Conservation (phyloP, 371 early-diverging fungal genomes). For the Rhizopus stolonifer region DNA sequence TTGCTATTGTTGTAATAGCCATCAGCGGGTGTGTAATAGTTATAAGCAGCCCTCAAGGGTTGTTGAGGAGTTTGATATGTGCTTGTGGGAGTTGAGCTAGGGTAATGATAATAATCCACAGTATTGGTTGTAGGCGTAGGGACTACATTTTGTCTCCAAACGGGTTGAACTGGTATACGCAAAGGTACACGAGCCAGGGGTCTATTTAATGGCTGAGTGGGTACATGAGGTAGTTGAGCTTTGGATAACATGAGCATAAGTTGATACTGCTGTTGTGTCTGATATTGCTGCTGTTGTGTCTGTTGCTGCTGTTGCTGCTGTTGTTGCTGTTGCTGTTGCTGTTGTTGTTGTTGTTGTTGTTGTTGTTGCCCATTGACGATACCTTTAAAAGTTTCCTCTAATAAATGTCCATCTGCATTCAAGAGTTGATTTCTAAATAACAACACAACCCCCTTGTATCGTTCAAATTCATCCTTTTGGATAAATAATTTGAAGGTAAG, state of each 20-base stretch:
- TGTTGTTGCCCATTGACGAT: slow-evolving; percentile 34
- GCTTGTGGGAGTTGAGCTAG: neutral
- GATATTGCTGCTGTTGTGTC: neutral
- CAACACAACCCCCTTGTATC: slow-evolving; percentile 40
- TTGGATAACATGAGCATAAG: slow-evolving; percentile 9
- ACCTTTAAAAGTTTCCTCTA: slow-evolving; percentile 43
- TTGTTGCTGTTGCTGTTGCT: slow-evolving; percentile 32
- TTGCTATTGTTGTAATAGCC: no score
- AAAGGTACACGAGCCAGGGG: slow-evolving; percentile 12
- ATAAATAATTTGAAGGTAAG: slow-evolving; percentile 62
- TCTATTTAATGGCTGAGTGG: slow-evolving; percentile 8
- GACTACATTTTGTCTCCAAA: slow-evolving; percentile 1
- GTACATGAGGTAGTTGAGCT: slow-evolving; percentile 10
- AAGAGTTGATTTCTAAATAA: slow-evolving; percentile 38
- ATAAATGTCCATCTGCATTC: slow-evolving; percentile 34
- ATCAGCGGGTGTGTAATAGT: no score
- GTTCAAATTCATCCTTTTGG: slow-evolving; percentile 54
- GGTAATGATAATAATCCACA: neutral
- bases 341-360: slow-evolving; percentile 32
- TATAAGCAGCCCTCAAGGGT: no score
- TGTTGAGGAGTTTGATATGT: neutral
- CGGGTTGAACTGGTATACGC: slow-evolving; percentile 14
- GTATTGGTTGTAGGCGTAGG: neutral
- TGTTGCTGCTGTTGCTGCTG: neutral
- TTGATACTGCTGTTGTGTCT: neutral